Evolutionary conservation across 2,329 filamentous ascomycete genomes (phyloP).

Genomic region (Colletotrichum gigasporum): DNA sequence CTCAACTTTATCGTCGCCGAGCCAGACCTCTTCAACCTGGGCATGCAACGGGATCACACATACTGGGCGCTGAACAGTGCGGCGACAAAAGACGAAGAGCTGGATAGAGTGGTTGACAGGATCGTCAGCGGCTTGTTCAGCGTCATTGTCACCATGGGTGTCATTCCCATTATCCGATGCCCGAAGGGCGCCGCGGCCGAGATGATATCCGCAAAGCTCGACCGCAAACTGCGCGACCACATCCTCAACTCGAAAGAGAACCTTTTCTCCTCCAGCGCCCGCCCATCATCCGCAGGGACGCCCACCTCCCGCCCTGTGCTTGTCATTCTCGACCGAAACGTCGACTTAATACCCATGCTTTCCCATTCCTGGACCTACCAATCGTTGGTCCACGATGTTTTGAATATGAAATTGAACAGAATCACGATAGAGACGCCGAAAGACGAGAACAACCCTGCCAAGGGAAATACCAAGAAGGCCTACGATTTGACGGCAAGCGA

Average conservation of each 20-base stretch:
- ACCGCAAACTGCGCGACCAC: constrained; percentile 95
- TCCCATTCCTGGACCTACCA: constrained; percentile 89
- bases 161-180: constrained; percentile 94
- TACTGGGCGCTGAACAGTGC: constrained; percentile 98
- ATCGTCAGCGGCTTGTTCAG: constrained; percentile 98
- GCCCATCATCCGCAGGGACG: constrained; percentile 67
- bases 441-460: constrained; percentile 79
- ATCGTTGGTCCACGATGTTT: constrained; percentile 77
- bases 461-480: constrained; percentile 82
- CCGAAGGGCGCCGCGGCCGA: constrained; percentile 93
- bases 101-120: constrained; percentile 87
- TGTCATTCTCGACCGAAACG: constrained; percentile 92
- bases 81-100: constrained; percentile 86
- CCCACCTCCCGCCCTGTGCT: constrained; percentile 85
- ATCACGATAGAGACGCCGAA: constrained; percentile 89
- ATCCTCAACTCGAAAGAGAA: constrained; percentile 98
- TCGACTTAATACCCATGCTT: constrained; percentile 97
- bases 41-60: constrained; percentile 81
- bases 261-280: constrained; percentile 77
- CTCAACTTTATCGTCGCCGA: constrained; percentile 97
- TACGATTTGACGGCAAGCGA: constrained; percentile 92
- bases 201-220: constrained; percentile 91
- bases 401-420: constrained; percentile 77
- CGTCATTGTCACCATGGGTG: constrained; percentile 98
- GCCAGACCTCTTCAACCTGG: constrained; percentile 93